Evolutionary conservation across 768 basidiomycete genomes (phyloP).

Genomic region (Amanita pallidorosea): DNA sequence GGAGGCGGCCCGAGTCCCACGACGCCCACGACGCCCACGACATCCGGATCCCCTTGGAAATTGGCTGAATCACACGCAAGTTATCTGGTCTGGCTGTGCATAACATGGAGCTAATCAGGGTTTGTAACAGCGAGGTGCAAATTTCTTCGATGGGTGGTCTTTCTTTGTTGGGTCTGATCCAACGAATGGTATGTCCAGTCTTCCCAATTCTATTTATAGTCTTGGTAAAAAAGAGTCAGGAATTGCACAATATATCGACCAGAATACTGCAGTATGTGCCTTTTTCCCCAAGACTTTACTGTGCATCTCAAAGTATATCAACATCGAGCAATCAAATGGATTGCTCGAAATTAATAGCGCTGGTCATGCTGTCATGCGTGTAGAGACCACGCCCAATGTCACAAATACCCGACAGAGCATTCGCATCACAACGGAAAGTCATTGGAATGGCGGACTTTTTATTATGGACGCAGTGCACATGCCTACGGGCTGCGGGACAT

Average conservation of each 20-base stretch:
- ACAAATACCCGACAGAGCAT: constrained; percentile 62
- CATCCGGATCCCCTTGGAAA: constrained; percentile 43
- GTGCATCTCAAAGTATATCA: constrained; percentile 1
- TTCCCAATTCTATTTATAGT: background rate
- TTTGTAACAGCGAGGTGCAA: constrained; percentile 39
- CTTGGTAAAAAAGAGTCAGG: constrained; percentile 13
- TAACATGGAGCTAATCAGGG: background rate
- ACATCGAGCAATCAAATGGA: constrained; percentile 36
- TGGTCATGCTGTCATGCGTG: constrained; percentile 79
- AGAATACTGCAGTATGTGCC: constrained; percentile 42
- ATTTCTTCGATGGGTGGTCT: constrained; percentile 77
- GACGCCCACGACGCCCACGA: constrained; percentile 13
- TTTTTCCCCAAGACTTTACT: background rate
- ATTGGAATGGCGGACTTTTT: constrained; percentile 58
- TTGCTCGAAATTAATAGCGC: constrained; percentile 56
- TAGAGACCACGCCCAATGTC: constrained; percentile 75
- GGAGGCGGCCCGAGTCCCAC: constrained; percentile 12
- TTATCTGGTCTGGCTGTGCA: constrained; percentile 9
- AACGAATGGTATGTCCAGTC: constrained; percentile 45
- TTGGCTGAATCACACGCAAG: constrained; percentile 48
- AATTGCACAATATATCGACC: constrained; percentile 55
- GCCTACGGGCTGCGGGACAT: constrained; percentile 83
- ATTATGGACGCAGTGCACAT: constrained; percentile 82
- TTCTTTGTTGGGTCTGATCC: constrained; percentile 67
- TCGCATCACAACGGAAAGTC: constrained; percentile 56